Conservation (phyloP, 306 rosid species). For the Delonix regia region DNA sequence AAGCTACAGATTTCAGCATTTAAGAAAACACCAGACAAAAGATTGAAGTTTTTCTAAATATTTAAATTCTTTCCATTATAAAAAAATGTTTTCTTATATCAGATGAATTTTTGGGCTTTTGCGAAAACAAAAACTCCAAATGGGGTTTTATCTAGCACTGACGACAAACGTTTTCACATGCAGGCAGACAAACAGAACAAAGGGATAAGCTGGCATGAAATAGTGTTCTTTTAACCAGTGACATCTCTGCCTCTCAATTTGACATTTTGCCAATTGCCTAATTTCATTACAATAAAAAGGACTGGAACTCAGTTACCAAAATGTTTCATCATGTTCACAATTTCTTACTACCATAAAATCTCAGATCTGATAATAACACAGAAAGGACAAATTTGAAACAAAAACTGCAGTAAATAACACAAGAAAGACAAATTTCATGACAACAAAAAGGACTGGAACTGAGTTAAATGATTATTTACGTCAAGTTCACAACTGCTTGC, state of each 20-base stretch:
- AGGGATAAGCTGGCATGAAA: background rate
- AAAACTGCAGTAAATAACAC: background rate
- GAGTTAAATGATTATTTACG: background rate
- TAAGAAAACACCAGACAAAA: background rate
- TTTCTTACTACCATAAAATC: background rate
- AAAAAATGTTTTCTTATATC: background rate
- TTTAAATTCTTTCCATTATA: background rate
- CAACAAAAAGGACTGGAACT: background rate
- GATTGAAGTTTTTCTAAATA: background rate
- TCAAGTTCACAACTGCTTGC: background rate
- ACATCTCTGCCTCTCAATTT: background rate
- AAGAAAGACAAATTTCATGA: background rate
- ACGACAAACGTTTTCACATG: constrained; percentile 19
- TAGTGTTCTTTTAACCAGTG: background rate
- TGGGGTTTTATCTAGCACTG: background rate
- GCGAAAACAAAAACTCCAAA: background rate
- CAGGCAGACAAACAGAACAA: background rate
- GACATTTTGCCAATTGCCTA: background rate
- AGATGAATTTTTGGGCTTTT: background rate
- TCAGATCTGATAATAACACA: background rate
- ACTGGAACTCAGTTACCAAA: background rate
- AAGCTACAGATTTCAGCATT: background rate
- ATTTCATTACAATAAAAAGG: background rate
- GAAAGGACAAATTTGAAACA: background rate
- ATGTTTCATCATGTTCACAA: constrained; percentile 5